phyloP scores from a whole-genome alignment of 208 protist species.

The Trypanosoma rangeli region DNA sequence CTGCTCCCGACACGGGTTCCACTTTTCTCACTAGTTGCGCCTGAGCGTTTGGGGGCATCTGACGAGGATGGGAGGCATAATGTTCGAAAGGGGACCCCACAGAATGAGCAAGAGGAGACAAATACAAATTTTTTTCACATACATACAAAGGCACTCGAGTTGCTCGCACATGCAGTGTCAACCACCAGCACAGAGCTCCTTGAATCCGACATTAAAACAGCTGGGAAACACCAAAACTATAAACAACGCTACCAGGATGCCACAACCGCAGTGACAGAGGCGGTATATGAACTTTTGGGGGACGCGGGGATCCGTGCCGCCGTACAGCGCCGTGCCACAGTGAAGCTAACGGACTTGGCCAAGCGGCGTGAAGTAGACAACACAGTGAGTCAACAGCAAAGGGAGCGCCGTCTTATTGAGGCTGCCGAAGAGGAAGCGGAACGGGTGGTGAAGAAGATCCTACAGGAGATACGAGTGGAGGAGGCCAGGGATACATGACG shows the following conservation, averaged over 20 bases:
- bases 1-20: conserved; percentile 29
- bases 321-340: conserved; percentile 58
- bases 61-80: not conserved
- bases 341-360: conserved; percentile 39
- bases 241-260: conserved; percentile 45
- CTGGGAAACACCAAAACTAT: not conserved
- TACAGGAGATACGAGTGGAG: conserved; percentile 70
- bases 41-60: not conserved
- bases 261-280: conserved; percentile 43
- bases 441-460: conserved; percentile 65
- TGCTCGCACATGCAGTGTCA: conserved; percentile 58
- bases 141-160: conserved; percentile 30
- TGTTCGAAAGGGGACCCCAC: not conserved
- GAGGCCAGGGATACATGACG: conserved; percentile 11
- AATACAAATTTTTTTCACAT: conserved; percentile 41
- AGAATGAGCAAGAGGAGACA: not conserved
- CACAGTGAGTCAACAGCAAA: conserved; percentile 30
- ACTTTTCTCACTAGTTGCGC: conserved; percentile 20
- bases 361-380: conserved; percentile 24
- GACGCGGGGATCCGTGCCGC: conserved; percentile 62
- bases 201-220: conserved; percentile 13
- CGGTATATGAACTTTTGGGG: conserved; percentile 61
- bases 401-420: conserved; percentile 62
- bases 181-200: conserved; percentile 47
- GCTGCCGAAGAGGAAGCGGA: conserved; percentile 75